These are phyloP conservation scores for Pyrrhoderma lamaoense DNA, from an alignment of 1,284 basidiomycete species.

Conservation along the genomic window DNA sequence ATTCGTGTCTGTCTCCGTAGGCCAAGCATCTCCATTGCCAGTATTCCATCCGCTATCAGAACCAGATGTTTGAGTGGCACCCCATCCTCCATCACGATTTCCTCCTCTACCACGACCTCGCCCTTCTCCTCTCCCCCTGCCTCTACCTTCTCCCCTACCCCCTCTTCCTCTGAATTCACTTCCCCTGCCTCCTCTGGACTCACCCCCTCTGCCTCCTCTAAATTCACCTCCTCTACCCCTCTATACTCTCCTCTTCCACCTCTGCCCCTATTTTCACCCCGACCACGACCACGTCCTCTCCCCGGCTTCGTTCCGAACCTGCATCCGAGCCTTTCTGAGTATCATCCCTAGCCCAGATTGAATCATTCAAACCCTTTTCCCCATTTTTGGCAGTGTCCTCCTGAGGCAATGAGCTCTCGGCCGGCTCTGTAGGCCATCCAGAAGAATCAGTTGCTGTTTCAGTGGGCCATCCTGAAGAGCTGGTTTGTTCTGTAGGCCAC, in stretches of 20 bases:
- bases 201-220: slow-evolving; percentile 23
- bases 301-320: background rate
- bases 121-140: slow-evolving; percentile 31
- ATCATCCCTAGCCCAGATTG: too few species aligned
- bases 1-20: background rate
- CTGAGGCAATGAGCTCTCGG: too few species aligned
- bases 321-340: too few species aligned
- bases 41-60: slow-evolving; percentile 4
- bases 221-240: slow-evolving; percentile 18
- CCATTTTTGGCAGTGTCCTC: too few species aligned
- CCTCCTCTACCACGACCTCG: slow-evolving; percentile 22
- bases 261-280: too few species aligned
- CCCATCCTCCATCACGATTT: background rate
- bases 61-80: background rate
- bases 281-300: slow-evolving; percentile 9
- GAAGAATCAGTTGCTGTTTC: too few species aligned
- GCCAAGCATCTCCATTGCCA: slow-evolving; percentile 1
- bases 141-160: slow-evolving; percentile 24
- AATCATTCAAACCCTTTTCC: too few species aligned
- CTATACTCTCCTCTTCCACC: background rate
- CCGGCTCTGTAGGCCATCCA: too few species aligned
- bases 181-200: slow-evolving; percentile 26
- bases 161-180: slow-evolving; percentile 2
- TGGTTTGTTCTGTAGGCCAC: too few species aligned
- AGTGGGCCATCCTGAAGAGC: too few species aligned